Conservation (phyloP, 129 eudicot species). For the Rutidosis leptorrhynchoides region DNA sequence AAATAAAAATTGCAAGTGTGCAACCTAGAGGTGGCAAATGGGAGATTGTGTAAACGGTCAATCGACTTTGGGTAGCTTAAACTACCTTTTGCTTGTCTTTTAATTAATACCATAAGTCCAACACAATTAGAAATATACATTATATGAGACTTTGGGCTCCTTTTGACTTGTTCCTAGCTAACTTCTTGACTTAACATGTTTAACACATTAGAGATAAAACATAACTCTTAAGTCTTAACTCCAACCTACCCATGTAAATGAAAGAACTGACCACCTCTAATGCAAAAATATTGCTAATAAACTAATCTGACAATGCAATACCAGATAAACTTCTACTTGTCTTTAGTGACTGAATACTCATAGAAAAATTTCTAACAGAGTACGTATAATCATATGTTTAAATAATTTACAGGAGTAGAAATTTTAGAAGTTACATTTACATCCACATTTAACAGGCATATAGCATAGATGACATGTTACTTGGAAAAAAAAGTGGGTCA, state of each 20-base stretch:
- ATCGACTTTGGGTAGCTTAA: background rate
- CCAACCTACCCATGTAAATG: too few relatives aligned
- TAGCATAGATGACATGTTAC: background rate
- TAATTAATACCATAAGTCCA: background rate
- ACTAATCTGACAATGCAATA: background rate
- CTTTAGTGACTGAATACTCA: background rate
- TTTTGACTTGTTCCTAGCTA: too few relatives aligned
- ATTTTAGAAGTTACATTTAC: too few relatives aligned
- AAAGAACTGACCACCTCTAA: too few relatives aligned
- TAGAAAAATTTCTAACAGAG: background rate
- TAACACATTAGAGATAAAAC: background rate
- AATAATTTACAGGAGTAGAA: background rate
- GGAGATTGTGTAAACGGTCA: background rate
- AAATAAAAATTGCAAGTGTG: background rate
- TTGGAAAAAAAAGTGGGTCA: background rate
- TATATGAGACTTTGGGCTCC: too few relatives aligned
- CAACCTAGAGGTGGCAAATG: background rate
- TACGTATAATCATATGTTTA: background rate
- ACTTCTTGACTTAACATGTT: too few relatives aligned
- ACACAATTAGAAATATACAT: background rate
- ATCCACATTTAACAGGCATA: background rate
- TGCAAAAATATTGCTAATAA: too few relatives aligned
- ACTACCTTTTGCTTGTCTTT: background rate
- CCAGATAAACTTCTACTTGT: constrained; percentile 4
- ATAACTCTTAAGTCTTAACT: too few relatives aligned